Evolutionary conservation across 441 rosid genomes (phyloP), one percentile per base, ranked within the genome.

Genomic region (Adansonia gregorii): DNA sequence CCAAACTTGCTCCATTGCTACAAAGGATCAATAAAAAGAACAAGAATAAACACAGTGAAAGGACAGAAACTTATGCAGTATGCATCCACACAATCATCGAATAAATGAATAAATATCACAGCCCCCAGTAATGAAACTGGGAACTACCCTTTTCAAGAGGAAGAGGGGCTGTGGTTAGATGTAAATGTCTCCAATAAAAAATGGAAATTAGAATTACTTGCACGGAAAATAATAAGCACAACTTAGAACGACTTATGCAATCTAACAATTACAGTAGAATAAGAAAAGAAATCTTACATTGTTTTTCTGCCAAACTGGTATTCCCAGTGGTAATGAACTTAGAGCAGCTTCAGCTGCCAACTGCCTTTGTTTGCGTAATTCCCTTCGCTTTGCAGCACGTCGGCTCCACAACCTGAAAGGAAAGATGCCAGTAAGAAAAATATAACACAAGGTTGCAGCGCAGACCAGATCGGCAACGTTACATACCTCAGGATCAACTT

Each of bases 371-470:
- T 91, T 89, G 61, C 91, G 92, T 78, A 89, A 72, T 80, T 84
- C 90, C 85, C 85, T 89, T 80, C 48, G 88, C 77, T 82, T 94
- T 76, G 87, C 83, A 68, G 95, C 79, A 58, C 83, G 93, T 78
- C 95, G 88, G 77, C 88, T 94, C 99, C 99, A 94, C 79, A 92
- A 83, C 86, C 98, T 96, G 87, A 72, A 67, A 83, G 81, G 78
- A 83, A 59, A 54, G 31, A 51, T 49, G 43, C 70, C 6, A 67
- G 52, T 35, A 41, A 41, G 54, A 58, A 51, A 78, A 54, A 72
- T 61, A 81, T 52, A 43, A 67, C 22, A 39, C 52, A 70, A 74
- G 22, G 64, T 54, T 19, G 46, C 19, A 66, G 55, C 63, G 46
- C 58, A 79, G 67, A 77, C 65, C 52, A 72, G 51, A 75, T 22